These are phyloP conservation scores for Globisporangium abappressorium DNA, from an alignment of 352 stramenopile genomes.

Conservation along the genomic window DNA sequence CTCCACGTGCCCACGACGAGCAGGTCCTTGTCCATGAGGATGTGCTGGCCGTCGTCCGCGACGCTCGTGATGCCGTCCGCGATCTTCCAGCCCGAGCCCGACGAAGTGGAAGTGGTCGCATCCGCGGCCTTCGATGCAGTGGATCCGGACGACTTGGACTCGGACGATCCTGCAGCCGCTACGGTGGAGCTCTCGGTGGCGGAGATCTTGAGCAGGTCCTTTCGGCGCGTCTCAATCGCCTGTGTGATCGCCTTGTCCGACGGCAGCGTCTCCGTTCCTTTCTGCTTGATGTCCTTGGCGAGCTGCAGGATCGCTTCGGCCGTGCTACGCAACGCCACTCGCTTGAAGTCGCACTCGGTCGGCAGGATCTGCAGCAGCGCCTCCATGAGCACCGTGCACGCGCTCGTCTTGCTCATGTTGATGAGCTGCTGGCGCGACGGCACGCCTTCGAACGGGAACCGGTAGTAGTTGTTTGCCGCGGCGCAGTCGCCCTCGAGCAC, in stretches of 20 bases:
- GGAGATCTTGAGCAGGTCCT: conserved; percentile 9
- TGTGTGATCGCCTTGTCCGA: conserved; percentile 10
- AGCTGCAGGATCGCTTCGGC: conserved; percentile 19
- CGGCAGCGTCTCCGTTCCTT: neutral
- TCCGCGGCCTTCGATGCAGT: neutral
- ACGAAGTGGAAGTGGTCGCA: neutral
- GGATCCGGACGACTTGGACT: neutral
- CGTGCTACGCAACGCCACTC: conserved; percentile 19
- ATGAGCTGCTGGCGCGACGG: conserved; percentile 19
- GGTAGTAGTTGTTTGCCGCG: conserved; percentile 17
- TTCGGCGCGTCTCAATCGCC: conserved; percentile 13
- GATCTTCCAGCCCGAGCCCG: conserved; percentile 1
- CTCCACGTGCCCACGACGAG: conserved; percentile 17
- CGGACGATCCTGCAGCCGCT: neutral
- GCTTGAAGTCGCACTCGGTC: conserved; percentile 18
- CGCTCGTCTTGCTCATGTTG: conserved; percentile 17
- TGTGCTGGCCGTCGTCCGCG: conserved; percentile 10
- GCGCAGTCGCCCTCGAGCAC: conserved; percentile 20
- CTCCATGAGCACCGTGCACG: conserved; percentile 18
- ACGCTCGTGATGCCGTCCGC: neutral
- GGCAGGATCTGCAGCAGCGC: conserved; percentile 17
- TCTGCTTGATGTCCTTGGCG: conserved; percentile 8
- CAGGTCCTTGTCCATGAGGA: conserved; percentile 19
- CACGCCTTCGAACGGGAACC: conserved; percentile 24
- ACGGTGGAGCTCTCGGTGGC: neutral